phyloP scores from a whole-genome alignment of 805 yeast genomes.

The Kregervanrija delftensis region DNA sequence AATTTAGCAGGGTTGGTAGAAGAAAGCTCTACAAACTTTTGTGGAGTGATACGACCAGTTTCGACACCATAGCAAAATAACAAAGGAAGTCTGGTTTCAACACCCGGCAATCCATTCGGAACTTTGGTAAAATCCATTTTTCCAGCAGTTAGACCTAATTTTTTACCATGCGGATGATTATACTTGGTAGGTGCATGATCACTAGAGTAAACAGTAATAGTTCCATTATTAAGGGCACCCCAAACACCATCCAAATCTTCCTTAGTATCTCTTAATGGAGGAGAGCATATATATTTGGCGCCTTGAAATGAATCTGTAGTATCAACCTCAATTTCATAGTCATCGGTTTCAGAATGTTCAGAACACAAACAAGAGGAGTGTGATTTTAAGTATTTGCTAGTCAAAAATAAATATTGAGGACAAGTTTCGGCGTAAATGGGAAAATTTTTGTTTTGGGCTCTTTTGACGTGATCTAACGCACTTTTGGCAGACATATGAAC shows the following conservation, averaged over 20 bases:
- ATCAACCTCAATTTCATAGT: conserved; percentile 10
- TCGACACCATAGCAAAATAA: conserved; percentile 38
- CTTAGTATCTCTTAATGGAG: conserved; percentile 37
- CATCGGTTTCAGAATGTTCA: background rate
- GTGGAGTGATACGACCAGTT: conserved; percentile 32
- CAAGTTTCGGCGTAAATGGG: conserved; percentile 47
- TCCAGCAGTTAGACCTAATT: conserved; percentile 33
- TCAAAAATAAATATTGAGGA: conserved; percentile 41
- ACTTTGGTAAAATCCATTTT: conserved; percentile 35
- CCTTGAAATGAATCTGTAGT: conserved; percentile 34
- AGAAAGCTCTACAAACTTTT: conserved; percentile 38
- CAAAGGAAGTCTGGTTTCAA: conserved; percentile 40
- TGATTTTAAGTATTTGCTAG: conserved; percentile 30
- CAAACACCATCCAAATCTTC: conserved; percentile 38
- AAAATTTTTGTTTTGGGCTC: conserved; percentile 33
- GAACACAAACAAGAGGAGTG: conserved; percentile 16
- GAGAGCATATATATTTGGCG: conserved; percentile 45
- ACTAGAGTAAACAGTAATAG: conserved; percentile 38
- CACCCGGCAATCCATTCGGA: conserved; percentile 45
- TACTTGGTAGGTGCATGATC: conserved; percentile 43
- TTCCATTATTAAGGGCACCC: conserved; percentile 39
- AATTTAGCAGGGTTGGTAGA: conserved; percentile 40
- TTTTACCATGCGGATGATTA: conserved; percentile 36
- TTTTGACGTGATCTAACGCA: conserved; percentile 34
- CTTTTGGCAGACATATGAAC: conserved; percentile 42